phyloP scores from a whole-genome alignment of 2,329 filamentous ascomycete genomes.

The Metarhizium anisopliae region DNA sequence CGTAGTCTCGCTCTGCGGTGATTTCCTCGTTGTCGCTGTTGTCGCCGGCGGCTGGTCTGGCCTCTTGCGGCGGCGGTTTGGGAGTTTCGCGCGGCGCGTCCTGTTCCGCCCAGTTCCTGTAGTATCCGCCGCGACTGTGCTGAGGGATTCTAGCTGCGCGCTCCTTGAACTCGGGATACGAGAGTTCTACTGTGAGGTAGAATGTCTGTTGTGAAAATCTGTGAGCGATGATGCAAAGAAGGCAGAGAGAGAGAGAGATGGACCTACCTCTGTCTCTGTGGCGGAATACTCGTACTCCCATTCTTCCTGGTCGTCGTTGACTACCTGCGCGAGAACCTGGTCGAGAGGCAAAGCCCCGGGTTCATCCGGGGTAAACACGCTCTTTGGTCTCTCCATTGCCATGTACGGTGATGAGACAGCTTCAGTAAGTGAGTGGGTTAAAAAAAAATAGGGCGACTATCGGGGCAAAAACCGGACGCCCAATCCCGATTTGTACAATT shows the following conservation, averaged over 20 bases:
- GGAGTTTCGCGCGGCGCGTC: neutral
- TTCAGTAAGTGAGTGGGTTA: no score
- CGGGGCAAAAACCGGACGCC: no score
- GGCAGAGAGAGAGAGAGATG: neutral
- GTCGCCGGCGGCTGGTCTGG: constrained; percentile 3
- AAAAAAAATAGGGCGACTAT: no score
- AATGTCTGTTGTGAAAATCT: constrained; percentile 39
- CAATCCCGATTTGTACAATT: no score
- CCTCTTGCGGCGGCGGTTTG: neutral
- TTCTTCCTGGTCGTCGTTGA: constrained; percentile 42
- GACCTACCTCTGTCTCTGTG: constrained; percentile 49
- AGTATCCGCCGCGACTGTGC: constrained; percentile 37
- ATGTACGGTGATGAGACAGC: neutral
- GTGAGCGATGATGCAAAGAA: neutral
- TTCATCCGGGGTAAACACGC: constrained; percentile 8
- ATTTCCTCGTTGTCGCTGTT: constrained; percentile 7
- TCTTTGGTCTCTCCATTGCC: neutral
- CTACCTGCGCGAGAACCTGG: constrained; percentile 16
- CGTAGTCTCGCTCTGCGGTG: constrained; percentile 1
- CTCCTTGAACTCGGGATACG: constrained; percentile 47
- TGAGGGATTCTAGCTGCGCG: constrained; percentile 29
- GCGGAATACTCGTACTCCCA: constrained; percentile 61
- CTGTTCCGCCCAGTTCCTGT: constrained; percentile 31
- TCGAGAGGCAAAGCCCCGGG: constrained; percentile 20
- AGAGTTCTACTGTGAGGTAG: constrained; percentile 55